A percentile compares a stretch with the other conserved stretches of the same genome.
Evolutionary conservation across 2,329 filamentous ascomycete species (phyloP).

Genomic region (Fusarium concolor): DNA sequence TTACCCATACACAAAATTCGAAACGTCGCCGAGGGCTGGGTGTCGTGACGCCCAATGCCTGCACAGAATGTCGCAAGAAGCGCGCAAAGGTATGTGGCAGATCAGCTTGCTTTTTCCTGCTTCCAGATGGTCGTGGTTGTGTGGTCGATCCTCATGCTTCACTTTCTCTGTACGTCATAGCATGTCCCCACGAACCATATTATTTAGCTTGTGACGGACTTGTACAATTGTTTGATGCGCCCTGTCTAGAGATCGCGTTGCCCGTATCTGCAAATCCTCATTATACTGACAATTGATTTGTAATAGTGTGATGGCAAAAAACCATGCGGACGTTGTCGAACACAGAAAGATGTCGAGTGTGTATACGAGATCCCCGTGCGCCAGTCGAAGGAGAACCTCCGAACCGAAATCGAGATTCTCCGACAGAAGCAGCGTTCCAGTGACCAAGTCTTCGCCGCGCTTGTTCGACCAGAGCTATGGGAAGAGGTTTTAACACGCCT

Average conservation of each 20-base stretch:
- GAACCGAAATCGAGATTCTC: slow-evolving; percentile 68
- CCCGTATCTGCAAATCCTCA: not conserved
- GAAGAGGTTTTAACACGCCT: slow-evolving; percentile 66
- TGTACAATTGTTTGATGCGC: not conserved
- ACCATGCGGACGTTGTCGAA: slow-evolving; percentile 67
- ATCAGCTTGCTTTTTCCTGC: not conserved
- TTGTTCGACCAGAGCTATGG: slow-evolving; percentile 62
- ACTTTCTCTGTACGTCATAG: not conserved
- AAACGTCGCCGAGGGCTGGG: slow-evolving; percentile 67
- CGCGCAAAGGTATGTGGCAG: slow-evolving; percentile 64
- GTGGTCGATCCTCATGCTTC: not conserved
- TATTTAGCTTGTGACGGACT: not conserved
- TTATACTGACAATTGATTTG: slow-evolving; percentile 25
- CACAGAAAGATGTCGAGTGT: slow-evolving; percentile 67
- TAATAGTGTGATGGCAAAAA: slow-evolving; percentile 68
- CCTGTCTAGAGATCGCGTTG: not conserved
- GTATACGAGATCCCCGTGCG: slow-evolving; percentile 72
- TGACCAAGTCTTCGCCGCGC: slow-evolving; percentile 67
- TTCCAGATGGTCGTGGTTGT: not conserved
- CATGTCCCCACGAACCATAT: not conserved
- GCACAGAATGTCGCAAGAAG: slow-evolving; percentile 71
- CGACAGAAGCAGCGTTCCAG: slow-evolving; percentile 65
- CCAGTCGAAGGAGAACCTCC: slow-evolving; percentile 71
- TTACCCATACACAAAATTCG: slow-evolving; percentile 50
- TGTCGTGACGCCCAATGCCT: slow-evolving; percentile 69